Evolutionary conservation across 2,329 filamentous ascomycete genomes (phyloP).

Genomic region (Metarhizium anisopliae): DNA sequence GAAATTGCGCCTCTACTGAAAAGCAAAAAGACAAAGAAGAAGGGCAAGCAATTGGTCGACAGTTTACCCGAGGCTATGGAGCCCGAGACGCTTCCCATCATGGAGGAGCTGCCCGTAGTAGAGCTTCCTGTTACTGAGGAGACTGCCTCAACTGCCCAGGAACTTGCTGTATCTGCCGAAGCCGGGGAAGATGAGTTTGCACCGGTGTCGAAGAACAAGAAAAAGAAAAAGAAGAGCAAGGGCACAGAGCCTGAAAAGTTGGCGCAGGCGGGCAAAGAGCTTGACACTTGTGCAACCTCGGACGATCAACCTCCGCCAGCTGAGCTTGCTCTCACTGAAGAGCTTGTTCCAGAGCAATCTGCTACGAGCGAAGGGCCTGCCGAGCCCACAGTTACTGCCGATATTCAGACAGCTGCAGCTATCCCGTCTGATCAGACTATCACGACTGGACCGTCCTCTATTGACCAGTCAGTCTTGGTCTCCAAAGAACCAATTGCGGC

Average conservation of each 20-base stretch:
- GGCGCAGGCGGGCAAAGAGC: neutral
- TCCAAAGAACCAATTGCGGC: neutral
- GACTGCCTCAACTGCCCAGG: conserved; percentile 3
- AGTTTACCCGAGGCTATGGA: neutral
- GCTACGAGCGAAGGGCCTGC: neutral
- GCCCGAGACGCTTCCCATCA: no score
- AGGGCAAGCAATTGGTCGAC: conserved; percentile 10
- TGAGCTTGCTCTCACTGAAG: neutral
- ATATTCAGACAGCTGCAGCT: no score
- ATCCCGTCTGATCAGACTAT: no score
- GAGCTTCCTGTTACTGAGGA: conserved; percentile 1
- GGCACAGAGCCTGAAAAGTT: neutral
- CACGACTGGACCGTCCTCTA: neutral
- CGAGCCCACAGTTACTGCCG: no score
- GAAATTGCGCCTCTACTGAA: neutral
- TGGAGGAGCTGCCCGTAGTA: neutral
- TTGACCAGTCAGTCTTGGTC: neutral
- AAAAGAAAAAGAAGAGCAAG: conserved; percentile 14
- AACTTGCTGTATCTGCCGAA: conserved; percentile 4
- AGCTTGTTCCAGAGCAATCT: neutral
- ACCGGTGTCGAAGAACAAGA: conserved; percentile 13
- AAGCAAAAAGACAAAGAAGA: conserved; percentile 18
- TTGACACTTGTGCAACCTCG: neutral
- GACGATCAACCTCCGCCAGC: neutral
- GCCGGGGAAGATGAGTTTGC: conserved; percentile 3